Evolutionary conservation across 1,139 yeast species (phyloP).

Genomic region (Candida glucosophila): DNA sequence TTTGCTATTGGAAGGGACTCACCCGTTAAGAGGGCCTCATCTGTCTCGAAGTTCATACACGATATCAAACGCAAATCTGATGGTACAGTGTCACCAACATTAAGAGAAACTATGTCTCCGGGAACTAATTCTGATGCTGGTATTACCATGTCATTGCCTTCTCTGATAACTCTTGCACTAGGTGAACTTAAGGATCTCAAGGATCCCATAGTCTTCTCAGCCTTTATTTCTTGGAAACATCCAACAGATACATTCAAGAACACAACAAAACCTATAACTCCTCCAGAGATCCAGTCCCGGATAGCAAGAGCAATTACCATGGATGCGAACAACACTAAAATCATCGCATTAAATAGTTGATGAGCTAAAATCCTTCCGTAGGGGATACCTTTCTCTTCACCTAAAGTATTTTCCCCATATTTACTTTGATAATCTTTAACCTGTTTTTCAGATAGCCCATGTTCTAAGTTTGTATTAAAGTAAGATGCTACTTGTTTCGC

Average conservation of each 20-base stretch:
- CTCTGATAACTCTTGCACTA: conserved; percentile 59
- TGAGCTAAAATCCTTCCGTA: conserved; percentile 50
- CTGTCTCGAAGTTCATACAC: conserved; percentile 64
- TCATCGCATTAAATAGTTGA: conserved; percentile 77
- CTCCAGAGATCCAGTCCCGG: conserved; percentile 76
- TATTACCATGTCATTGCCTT: conserved; percentile 51
- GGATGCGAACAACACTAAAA: conserved; percentile 62
- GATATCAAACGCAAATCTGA: conserved; percentile 64
- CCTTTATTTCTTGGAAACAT: conserved; percentile 60
- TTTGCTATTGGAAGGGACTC: conserved; percentile 73
- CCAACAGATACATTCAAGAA: conserved; percentile 62
- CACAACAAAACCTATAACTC: conserved; percentile 70
- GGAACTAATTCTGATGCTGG: conserved; percentile 69
- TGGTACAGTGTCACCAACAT: conserved; percentile 74
- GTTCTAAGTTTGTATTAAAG: conserved; percentile 29
- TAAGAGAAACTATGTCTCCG: conserved; percentile 60
- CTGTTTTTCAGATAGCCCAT: conserved; percentile 39
- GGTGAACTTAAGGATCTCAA: conserved; percentile 64
- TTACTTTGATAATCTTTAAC: conserved; percentile 16
- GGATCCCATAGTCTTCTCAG: conserved; percentile 78
- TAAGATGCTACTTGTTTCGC: conserved; percentile 24
- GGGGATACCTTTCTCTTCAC: conserved; percentile 55
- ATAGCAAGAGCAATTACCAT: conserved; percentile 72
- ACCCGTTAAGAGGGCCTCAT: conserved; percentile 74
- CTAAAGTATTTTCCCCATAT: conserved; percentile 56